These are phyloP conservation scores for Barnettozyma californica DNA, from an alignment of 805 yeast genomes.

Conservation along the genomic window DNA sequence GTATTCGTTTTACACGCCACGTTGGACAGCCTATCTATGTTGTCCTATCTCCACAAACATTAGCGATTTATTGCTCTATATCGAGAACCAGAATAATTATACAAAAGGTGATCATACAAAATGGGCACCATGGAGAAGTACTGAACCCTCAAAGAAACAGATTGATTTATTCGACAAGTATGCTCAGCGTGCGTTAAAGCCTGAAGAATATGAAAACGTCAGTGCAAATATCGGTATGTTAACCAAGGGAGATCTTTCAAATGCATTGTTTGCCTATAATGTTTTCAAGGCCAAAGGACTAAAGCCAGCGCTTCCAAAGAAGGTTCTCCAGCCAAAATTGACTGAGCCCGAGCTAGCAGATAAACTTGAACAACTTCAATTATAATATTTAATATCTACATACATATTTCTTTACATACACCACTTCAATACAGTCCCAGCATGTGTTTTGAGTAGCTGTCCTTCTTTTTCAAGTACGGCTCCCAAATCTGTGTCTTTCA, in stretches of 20 bases:
- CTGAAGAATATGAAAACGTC: not conserved
- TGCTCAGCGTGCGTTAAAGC: not conserved
- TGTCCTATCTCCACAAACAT: slow-evolving; percentile 26
- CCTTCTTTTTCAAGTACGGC: not conserved
- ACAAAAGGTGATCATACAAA: slow-evolving; percentile 18
- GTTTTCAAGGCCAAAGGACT: slow-evolving; percentile 12
- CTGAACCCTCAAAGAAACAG: slow-evolving; percentile 27
- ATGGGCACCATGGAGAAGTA: slow-evolving; percentile 30
- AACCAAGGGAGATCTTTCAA: slow-evolving; percentile 13
- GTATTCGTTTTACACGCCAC: slow-evolving; percentile 11
- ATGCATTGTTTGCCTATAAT: slow-evolving; percentile 6
- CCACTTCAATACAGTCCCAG: not conserved
- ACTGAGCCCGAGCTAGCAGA: not conserved
- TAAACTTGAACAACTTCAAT: not conserved
- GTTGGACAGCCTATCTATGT: slow-evolving; percentile 14
- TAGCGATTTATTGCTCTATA: slow-evolving; percentile 9
- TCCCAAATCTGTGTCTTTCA: slow-evolving; percentile 5
- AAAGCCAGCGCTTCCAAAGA: slow-evolving; percentile 4
- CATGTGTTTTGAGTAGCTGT: not conserved
- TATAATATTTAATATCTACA: not conserved
- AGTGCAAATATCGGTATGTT: not conserved
- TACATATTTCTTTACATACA: not conserved
- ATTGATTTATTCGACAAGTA: slow-evolving; percentile 9
- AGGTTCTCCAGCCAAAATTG: not conserved
- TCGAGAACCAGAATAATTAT: slow-evolving; percentile 2